Evolutionary conservation across 176 grass and related monocot species (phyloP).

Genomic region (Phyllostachys edulis): DNA sequence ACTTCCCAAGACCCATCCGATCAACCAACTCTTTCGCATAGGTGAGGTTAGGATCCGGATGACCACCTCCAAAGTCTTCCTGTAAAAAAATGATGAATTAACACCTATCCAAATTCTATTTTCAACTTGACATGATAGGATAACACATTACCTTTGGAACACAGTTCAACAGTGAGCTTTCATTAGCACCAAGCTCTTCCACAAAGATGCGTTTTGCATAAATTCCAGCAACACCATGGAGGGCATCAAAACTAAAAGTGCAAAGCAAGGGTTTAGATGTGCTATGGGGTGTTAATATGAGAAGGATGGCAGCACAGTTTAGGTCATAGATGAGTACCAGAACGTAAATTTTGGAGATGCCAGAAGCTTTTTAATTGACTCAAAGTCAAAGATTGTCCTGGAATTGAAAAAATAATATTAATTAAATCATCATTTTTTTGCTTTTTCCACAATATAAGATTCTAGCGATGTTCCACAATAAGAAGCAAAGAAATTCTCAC

Average conservation of each 20-base stretch:
- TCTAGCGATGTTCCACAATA: not conserved
- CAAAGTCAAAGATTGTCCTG: conserved; percentile 92
- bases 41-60: conserved; percentile 95
- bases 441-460: not conserved
- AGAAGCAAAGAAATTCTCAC: not conserved
- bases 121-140: conserved; percentile 3
- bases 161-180: conserved; percentile 92
- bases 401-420: not conserved
- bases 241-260: conserved; percentile 79
- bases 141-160: conserved; percentile 65
- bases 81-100: conserved; percentile 41
- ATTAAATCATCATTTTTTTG: conserved; percentile 19
- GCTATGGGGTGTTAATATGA: not conserved
- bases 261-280: conserved; percentile 35
- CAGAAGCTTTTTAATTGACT: conserved; percentile 82
- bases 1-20: conserved; percentile 87
- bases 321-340: conserved; percentile 56
- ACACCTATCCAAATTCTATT: not conserved
- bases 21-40: conserved; percentile 98
- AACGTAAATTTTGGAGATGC: conserved; percentile 87
- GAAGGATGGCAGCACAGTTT: conserved; percentile 3
- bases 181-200: conserved; percentile 91
- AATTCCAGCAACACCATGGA: conserved; percentile 92
- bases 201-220: conserved; percentile 92
- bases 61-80: conserved; percentile 98